Evolutionary conservation across 1,139 yeast genomes (phyloP).

Genomic region (Yamadazyma taylorii): DNA sequence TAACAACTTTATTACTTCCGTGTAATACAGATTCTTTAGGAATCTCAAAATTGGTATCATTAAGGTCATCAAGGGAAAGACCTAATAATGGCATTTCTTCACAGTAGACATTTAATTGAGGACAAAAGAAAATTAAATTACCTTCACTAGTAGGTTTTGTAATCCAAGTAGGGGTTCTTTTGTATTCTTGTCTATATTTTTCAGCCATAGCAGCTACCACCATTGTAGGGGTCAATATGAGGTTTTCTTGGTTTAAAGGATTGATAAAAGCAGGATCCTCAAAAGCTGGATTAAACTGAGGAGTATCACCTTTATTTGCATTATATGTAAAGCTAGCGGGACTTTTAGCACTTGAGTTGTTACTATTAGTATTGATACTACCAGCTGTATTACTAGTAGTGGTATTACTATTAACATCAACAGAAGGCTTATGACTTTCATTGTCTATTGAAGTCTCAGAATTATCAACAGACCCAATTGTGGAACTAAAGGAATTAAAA

Average conservation of each 20-base stretch:
- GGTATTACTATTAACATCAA: neutral
- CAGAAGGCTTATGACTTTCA: conserved; percentile 1
- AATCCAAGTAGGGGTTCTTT: conserved; percentile 43
- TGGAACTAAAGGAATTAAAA: conserved; percentile 13
- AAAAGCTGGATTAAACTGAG: neutral
- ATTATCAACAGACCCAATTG: conserved; percentile 7
- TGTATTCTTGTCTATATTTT: conserved; percentile 29
- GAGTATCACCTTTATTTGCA: neutral
- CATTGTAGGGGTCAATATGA: conserved; percentile 16
- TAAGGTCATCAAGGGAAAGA: conserved; percentile 20
- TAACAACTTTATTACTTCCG: conserved; percentile 22
- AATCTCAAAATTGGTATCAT: conserved; percentile 24
- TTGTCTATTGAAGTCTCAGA: neutral
- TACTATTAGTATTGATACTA: conserved; percentile 1
- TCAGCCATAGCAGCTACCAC: conserved; percentile 40
- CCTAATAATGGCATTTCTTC: conserved; percentile 50
- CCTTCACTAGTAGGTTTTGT: conserved; percentile 59
- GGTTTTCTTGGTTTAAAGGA: neutral
- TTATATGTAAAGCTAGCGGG: neutral
- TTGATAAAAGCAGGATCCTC: neutral
- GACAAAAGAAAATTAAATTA: conserved; percentile 58
- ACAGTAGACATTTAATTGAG: conserved; percentile 58
- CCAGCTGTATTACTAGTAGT: neutral
- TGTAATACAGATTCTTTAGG: conserved; percentile 29
- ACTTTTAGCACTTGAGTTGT: neutral